phyloP scores from a whole-genome alignment of 164 flowering plant genomes.

The Magnolia changhungtana region DNA sequence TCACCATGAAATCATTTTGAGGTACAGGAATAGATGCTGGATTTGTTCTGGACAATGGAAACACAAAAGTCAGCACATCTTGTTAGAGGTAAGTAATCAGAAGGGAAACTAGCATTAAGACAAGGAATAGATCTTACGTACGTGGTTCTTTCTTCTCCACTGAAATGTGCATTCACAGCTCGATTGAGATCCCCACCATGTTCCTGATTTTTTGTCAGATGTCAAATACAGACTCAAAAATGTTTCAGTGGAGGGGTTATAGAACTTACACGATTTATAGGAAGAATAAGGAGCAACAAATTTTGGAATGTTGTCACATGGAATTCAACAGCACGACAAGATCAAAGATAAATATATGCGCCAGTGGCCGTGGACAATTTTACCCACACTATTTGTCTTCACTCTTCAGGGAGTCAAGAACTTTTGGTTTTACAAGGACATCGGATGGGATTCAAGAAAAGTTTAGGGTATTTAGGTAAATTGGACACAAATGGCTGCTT shows the following conservation, averaged over 20 bases:
- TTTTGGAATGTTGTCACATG: neutral
- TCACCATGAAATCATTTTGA: slow-evolving; percentile 69
- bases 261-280: neutral
- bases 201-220: slow-evolving; percentile 39
- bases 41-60: slow-evolving; percentile 31
- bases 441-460: too few species aligned
- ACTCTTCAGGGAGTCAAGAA: too few species aligned
- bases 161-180: slow-evolving; percentile 84
- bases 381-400: too few species aligned
- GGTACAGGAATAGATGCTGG: slow-evolving; percentile 29
- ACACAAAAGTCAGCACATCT: neutral
- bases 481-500: too few species aligned
- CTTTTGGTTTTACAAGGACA: too few species aligned
- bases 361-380: too few species aligned
- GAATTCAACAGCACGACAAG: neutral
- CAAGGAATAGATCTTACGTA: slow-evolving; percentile 15
- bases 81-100: neutral
- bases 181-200: slow-evolving; percentile 80
- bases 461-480: too few species aligned
- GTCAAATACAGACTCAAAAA: neutral
- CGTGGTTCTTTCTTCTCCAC: slow-evolving; percentile 62
- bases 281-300: neutral
- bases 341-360: neutral
- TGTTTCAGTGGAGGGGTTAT: neutral
- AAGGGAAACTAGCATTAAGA: neutral